Evolutionary conservation across 768 basidiomycete species (phyloP), one percentile per base, ranked within the genome.

Genomic region (Pisolithus tinctorius): DNA sequence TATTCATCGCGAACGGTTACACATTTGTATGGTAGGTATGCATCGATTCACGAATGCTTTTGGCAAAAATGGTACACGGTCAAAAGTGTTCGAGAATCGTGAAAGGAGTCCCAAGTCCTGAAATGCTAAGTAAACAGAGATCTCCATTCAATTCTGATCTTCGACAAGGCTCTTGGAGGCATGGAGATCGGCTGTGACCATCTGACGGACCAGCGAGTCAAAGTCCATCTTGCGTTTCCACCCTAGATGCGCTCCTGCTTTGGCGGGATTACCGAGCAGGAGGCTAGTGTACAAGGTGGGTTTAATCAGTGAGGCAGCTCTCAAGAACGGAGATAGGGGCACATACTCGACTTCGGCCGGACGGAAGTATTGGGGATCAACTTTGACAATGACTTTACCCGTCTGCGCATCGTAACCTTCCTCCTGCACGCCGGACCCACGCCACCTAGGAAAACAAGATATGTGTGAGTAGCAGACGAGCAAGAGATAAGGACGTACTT

Each of bases 321-420:
- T 26, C 26, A 13, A 50, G 31, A 26, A 20, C 25, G 17, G 41
- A 30, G 36, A 26, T 26, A 43, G 23, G n/a, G 55, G 14, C 9
- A 84, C 88, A 55, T 62, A 91, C 84, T 95, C 92, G 70, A 95
- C 92, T 82, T 94, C 91, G 17, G 90, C 88, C 8, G 91, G 91
- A 68, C 93, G 87, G 86, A 93, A 96, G 75, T 96, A 95, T 58
- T 76, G 76, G 25, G 86, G 66, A 70, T 98, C 95, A 37, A 97
- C 81, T 62, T 83, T 84, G 60, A 97, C 92, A 45, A 95, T 71
- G 34, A 78, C 77, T 58, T 78, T 83, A 58, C 81, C 82, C 2
- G 83, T 83, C 65, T 84, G 78, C 55, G 71, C 60, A 63, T 92
- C 82, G 50, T 82, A 78, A 48, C 86, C 93, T 57, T 88, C 79